Evolutionary conservation across 225 moss, liverwort and hornwort genomes (phyloP).

Genomic region (Takakia lepidozioides): DNA sequence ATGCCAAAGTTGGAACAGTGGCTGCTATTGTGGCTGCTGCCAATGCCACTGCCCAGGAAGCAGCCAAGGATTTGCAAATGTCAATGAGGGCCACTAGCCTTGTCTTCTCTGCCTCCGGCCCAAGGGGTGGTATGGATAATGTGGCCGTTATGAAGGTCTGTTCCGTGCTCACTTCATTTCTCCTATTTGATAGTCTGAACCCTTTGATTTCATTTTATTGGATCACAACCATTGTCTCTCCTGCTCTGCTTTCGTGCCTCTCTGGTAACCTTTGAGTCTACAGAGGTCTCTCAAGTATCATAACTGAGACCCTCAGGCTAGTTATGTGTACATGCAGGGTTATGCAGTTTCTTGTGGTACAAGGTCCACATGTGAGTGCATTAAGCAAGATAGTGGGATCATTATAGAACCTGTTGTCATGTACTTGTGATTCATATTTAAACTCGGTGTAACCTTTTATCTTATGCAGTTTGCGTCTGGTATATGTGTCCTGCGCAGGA

Average conservation of each 20-base stretch:
- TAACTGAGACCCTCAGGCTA: no score
- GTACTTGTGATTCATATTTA: no score
- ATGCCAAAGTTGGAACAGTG: constrained; percentile 55
- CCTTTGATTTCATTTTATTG: not conserved
- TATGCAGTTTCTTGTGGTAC: no score
- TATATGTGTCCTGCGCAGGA: constrained; percentile 37
- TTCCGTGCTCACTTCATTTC: not conserved
- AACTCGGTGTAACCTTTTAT: not conserved
- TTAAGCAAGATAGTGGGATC: not conserved
- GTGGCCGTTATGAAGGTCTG: constrained; percentile 58
- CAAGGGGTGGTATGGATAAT: constrained; percentile 37
- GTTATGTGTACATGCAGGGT: no score
- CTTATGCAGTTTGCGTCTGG: not conserved
- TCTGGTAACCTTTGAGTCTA: no score
- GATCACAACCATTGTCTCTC: not conserved
- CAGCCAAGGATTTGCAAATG: constrained; percentile 53
- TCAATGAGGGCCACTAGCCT: constrained; percentile 44
- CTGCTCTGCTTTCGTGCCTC: not conserved
- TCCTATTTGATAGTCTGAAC: no score
- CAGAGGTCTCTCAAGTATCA: no score
- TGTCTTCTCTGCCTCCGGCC: constrained; percentile 15
- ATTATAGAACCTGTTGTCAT: no score
- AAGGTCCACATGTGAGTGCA: no score
- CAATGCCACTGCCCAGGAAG: constrained; percentile 60
- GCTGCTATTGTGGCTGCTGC: constrained; percentile 62